Conservation (phyloP, 2,329 filamentous ascomycete species). For the Cladophialophora immunda region DNA sequence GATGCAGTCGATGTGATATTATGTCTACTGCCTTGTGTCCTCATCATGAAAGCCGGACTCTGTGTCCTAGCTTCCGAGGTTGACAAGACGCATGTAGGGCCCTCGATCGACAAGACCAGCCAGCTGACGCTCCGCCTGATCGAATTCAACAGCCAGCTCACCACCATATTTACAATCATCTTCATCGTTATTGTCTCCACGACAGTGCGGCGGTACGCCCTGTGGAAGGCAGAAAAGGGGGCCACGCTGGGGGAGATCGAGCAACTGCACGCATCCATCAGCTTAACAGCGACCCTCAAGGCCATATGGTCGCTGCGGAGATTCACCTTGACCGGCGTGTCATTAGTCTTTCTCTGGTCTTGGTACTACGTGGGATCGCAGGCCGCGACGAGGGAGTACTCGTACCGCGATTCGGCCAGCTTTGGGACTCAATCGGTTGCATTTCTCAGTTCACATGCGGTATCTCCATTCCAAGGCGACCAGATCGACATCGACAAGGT, state of each 20-base stretch:
- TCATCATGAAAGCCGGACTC: slow-evolving; percentile 28
- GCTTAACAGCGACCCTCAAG: slow-evolving; percentile 29
- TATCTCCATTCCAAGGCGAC: slow-evolving; percentile 20
- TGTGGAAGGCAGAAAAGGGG: slow-evolving; percentile 32
- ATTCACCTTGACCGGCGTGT: slow-evolving; percentile 22
- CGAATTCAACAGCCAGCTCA: slow-evolving; percentile 30
- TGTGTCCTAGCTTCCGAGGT: slow-evolving; percentile 21
- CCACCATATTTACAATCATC: slow-evolving; percentile 32
- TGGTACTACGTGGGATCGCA: slow-evolving; percentile 34
- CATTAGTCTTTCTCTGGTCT: slow-evolving; percentile 26
- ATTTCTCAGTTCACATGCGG: slow-evolving; percentile 8
- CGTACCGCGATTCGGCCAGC: slow-evolving; percentile 12
- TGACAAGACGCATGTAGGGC: slow-evolving; percentile 22
- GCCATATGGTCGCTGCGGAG: slow-evolving; percentile 26
- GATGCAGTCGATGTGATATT: slow-evolving; percentile 20
- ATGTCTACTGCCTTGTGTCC: slow-evolving; percentile 11
- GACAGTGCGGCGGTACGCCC: slow-evolving; percentile 25
- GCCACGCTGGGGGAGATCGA: slow-evolving; percentile 29
- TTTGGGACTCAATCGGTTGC: slow-evolving; percentile 17
- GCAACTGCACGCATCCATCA: slow-evolving; percentile 31
- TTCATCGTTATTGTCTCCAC: slow-evolving; percentile 33
- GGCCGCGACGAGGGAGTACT: slow-evolving; percentile 23
- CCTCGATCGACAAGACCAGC: slow-evolving; percentile 27
- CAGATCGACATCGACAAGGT: slow-evolving; percentile 15
- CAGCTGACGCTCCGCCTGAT: slow-evolving; percentile 24